phyloP scores from a whole-genome alignment of 2,329 filamentous ascomycete genomes.

The Paracamarosporium sp. region DNA sequence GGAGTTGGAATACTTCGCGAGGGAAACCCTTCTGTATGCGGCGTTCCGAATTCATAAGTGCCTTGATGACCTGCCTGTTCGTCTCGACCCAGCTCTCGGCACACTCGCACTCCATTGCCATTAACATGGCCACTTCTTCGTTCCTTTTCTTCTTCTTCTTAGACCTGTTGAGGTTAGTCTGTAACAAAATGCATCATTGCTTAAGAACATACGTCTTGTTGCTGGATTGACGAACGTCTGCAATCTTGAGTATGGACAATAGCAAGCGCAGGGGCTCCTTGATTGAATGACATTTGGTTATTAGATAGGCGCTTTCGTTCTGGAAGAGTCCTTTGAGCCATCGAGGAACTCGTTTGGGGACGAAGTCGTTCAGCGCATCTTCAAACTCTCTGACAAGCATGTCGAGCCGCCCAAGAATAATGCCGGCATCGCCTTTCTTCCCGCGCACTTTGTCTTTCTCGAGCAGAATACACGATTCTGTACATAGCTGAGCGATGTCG shows the following conservation, averaged over 20 bases:
- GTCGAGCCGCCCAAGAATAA: background rate
- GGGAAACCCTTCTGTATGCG: background rate
- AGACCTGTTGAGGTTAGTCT: background rate
- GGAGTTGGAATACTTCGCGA: background rate
- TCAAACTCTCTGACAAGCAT: background rate
- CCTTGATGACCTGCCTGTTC: constrained; percentile 10
- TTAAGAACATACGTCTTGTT: background rate
- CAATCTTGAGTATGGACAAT: background rate
- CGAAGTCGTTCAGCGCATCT: background rate
- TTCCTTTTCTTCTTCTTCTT: background rate
- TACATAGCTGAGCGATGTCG: constrained; percentile 5
- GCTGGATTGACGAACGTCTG: background rate
- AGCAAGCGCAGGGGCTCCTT: background rate
- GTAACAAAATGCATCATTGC: background rate
- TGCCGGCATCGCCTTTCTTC: background rate
- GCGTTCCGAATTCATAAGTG: constrained; percentile 5
- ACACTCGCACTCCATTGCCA: constrained; percentile 1
- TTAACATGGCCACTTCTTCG: background rate
- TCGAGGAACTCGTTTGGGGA: background rate
- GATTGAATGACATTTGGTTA: background rate
- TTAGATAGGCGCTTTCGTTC: background rate
- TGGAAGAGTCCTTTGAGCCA: background rate
- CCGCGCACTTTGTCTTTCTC: background rate
- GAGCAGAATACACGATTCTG: background rate
- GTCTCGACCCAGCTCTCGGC: constrained; percentile 9